Conservation (phyloP, 345 rosid species). For the Isatis tinctoria region DNA sequence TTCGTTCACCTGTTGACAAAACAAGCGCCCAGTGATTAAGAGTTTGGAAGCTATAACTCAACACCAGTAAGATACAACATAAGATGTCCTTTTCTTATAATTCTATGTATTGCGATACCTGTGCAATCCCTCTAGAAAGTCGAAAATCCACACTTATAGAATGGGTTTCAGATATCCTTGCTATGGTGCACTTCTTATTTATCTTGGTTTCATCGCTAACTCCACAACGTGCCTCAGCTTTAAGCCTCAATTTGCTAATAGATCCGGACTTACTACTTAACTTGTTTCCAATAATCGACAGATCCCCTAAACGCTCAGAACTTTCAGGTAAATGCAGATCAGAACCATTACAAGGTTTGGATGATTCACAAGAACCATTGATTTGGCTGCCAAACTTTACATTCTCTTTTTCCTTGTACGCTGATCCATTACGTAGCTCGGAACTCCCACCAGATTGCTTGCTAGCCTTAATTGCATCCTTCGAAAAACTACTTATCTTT, state of each 20-base stretch:
- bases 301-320: slow-evolving; percentile 38
- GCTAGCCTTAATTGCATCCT: slow-evolving; percentile 37
- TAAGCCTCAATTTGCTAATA: slow-evolving; percentile 35
- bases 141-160: slow-evolving; percentile 92
- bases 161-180: slow-evolving; percentile 63
- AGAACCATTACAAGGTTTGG: slow-evolving; percentile 34
- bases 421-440: slow-evolving; percentile 32
- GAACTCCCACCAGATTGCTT: slow-evolving; percentile 33
- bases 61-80: background rate
- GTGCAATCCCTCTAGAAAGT: slow-evolving; percentile 94
- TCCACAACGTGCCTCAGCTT: slow-evolving; percentile 37
- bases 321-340: slow-evolving; percentile 34
- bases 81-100: background rate
- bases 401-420: slow-evolving; percentile 35
- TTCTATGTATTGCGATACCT: slow-evolving; percentile 40
- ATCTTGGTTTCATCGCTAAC: slow-evolving; percentile 43
- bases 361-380: slow-evolving; percentile 37
- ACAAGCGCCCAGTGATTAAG: slow-evolving; percentile 14
- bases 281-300: slow-evolving; percentile 34
- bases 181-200: slow-evolving; percentile 53
- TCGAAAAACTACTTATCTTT: slow-evolving; percentile 18
- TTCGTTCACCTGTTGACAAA: slow-evolving; percentile 78
- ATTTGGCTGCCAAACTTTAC: slow-evolving; percentile 33
- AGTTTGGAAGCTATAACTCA: slow-evolving; percentile 1
- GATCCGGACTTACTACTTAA: slow-evolving; percentile 45